A percentile compares a stretch with the other conserved stretches of the same genome.
phyloP scores from a whole-genome alignment of 192 early-diverging fungal genomes.

The Mycoemilia scoparia region DNA sequence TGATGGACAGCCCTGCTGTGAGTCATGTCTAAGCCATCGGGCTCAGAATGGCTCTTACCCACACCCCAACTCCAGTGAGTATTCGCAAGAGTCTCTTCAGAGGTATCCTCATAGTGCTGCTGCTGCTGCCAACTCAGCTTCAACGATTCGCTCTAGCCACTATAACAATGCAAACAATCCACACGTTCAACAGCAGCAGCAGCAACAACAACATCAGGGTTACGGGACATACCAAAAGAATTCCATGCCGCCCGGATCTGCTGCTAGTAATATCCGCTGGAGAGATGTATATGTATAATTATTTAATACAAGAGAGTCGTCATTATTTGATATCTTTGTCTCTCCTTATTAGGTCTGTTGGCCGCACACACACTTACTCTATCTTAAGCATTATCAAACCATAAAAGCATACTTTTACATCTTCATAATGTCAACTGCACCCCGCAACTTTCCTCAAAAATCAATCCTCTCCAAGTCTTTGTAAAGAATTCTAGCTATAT shows the following conservation, averaged over 20 bases:
- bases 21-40: constrained; percentile 19
- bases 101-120: background rate
- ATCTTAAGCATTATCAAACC: too few species aligned
- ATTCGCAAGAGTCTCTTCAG: background rate
- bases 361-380: too few species aligned
- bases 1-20: constrained; percentile 20
- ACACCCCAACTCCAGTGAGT: background rate
- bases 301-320: background rate
- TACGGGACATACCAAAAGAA: background rate
- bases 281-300: too few species aligned
- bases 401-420: too few species aligned
- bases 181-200: background rate
- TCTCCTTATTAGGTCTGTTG: background rate
- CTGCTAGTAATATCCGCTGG: too few species aligned
- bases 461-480: too few species aligned
- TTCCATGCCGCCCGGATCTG: too few species aligned
- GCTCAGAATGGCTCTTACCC: constrained; percentile 2
- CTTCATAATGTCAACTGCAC: too few species aligned
- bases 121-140: background rate
- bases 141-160: background rate
- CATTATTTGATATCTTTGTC: background rate
- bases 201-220: background rate
- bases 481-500: too few species aligned
- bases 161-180: background rate
- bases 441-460: too few species aligned